A percentile compares a stretch with the other conserved stretches of the same genome.
Evolutionary conservation across 805 yeast genomes (phyloP).

Genomic region (Metahyphopichia silvanorum): DNA sequence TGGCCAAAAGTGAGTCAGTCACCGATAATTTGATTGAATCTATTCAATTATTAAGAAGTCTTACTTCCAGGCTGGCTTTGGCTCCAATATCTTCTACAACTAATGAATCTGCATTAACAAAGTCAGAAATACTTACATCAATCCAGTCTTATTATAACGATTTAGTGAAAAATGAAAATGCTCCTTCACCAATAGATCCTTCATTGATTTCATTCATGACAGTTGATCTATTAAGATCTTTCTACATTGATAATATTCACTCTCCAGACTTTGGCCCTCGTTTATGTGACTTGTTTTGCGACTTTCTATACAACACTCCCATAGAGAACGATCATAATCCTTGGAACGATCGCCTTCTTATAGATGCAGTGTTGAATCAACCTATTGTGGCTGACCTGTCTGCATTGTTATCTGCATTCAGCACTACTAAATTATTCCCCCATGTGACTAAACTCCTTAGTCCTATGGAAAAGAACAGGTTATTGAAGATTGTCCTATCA

Average conservation of each 20-base stretch:
- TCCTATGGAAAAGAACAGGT: conserved; percentile 28
- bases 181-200: conserved; percentile 10
- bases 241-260: conserved; percentile 14
- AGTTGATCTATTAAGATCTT: conserved; percentile 12
- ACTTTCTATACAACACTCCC: conserved; percentile 18
- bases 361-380: conserved; percentile 11
- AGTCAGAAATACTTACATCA: background rate
- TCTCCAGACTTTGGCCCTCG: conserved; percentile 10
- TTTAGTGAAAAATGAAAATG: conserved; percentile 3
- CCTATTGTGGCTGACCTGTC: conserved; percentile 6
- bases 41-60: conserved; percentile 41
- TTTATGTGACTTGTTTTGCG: conserved; percentile 17
- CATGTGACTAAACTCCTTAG: conserved; percentile 27
- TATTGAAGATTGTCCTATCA: conserved; percentile 40
- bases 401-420: conserved; percentile 36
- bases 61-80: conserved; percentile 64
- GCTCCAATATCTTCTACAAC: conserved; percentile 4
- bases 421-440: conserved; percentile 39
- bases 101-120: conserved; percentile 1
- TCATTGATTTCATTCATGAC: conserved; percentile 14
- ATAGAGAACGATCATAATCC: conserved; percentile 4
- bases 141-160: conserved; percentile 5
- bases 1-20: conserved; percentile 23
- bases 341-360: conserved; percentile 8
- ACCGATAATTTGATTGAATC: conserved; percentile 34